Base-by-base conservation (phyloP, 768 basidiomycete genomes). In the Boletus reticulatus region DNA sequence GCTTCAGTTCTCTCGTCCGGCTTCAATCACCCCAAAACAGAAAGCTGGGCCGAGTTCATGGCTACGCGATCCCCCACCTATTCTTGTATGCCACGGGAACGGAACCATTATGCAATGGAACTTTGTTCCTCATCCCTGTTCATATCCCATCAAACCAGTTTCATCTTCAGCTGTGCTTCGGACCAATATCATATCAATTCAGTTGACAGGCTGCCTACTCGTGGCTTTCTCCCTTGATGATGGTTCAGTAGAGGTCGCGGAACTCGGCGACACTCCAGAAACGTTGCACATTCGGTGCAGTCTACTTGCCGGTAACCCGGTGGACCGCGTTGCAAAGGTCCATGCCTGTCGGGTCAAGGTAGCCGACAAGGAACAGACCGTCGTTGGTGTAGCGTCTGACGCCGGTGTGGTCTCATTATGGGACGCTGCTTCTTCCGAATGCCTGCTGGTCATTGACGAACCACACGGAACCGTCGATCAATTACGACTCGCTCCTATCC, bases 401-500 rank as follows among this genome's bases (percentile, higher is more conserved):
- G 76, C 80, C 1, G 90, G 91, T 11, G 74, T 81, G 11, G 76
- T 92, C 20, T 88, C 91, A 0, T 62, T 93, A 13, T 93, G 90
- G 91, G 89, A 92, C 63, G 82, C 77, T 9, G 62, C 72, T n/a
- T 84, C 84, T 7, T 78, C 80, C 12, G 85, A 85, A 59, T 84
- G 84, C 56, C 79, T 92, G 39, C 73, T 78, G 50, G 75, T 84
- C 48, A 67, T 92, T 36, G 84, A 87, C 48, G 82, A 84, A 12
- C 73, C 78, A 0, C 79, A 80, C 55, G 88, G 85, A 2, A 68
- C 73, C 12, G 73, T 93, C 64, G 81, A 75, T 49, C 75, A 80
- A 49, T 63, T 96, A n/a, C 79, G 82, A 24, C 70, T 94, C 47
- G 78, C 79, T 6, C 77, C 83, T 14, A 75, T 85, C 11, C 71